Conservation (phyloP, 1,284 basidiomycete species). For the Coniferiporia sulphurascens region DNA sequence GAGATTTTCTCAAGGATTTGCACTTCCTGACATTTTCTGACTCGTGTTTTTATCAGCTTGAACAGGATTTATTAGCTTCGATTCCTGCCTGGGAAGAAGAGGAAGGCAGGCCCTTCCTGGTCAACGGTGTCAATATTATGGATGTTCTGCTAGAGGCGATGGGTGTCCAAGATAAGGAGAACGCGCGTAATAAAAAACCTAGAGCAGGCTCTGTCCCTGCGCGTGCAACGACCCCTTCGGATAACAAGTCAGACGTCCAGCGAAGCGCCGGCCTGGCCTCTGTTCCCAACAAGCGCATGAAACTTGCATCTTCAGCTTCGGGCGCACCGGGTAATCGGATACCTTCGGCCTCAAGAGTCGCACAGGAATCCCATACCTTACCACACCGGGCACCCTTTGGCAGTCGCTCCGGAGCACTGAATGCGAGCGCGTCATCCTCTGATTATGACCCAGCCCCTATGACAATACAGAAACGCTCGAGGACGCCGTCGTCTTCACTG, state of each 20-base stretch:
- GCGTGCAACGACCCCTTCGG: constrained; percentile 54
- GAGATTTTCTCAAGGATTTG: constrained; percentile 26
- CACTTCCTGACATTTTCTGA: constrained; percentile 3
- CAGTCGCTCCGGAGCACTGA: constrained; percentile 9
- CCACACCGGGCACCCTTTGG: constrained; percentile 12
- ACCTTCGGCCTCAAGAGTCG: background rate
- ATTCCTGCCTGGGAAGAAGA: constrained; percentile 89
- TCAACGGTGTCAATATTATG: constrained; percentile 82
- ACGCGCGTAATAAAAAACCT: constrained; percentile 45
- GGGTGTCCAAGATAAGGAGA: constrained; percentile 72
- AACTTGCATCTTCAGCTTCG: constrained; percentile 6
- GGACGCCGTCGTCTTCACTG: constrained; percentile 6
- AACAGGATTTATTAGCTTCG: constrained; percentile 76
- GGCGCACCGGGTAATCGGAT: background rate
- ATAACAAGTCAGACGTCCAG: background rate
- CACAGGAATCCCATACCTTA: background rate
- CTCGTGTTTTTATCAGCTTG: constrained; percentile 51
- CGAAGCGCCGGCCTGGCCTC: constrained; percentile 17
- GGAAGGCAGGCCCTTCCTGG: constrained; percentile 73
- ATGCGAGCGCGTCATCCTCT: background rate
- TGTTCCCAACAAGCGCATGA: constrained; percentile 24
- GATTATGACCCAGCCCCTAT: background rate
- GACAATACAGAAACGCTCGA: constrained; percentile 8
- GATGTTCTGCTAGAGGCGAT: constrained; percentile 72
- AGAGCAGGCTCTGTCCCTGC: constrained; percentile 50